Evolutionary conservation across 2,329 filamentous ascomycete genomes (phyloP).

Genomic region (Trichocomaceae sp.): DNA sequence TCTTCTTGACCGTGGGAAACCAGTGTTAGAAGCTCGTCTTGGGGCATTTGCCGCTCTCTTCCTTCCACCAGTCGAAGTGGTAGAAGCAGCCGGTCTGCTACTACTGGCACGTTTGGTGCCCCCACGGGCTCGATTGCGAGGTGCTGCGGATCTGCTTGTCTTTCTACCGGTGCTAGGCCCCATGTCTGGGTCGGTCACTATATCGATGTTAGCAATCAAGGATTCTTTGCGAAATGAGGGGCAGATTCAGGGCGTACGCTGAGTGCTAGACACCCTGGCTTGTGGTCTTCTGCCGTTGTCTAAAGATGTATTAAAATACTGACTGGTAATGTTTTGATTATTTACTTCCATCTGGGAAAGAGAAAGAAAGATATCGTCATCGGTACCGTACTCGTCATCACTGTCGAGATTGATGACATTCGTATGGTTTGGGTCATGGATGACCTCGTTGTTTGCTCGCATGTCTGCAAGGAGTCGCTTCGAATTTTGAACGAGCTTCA

Average conservation of each 20-base stretch:
- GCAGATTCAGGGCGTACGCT: background rate
- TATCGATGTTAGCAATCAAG: background rate
- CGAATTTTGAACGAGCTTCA: slow-evolving; percentile 37
- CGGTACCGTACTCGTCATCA: slow-evolving; percentile 32
- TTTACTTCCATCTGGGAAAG: slow-evolving; percentile 14
- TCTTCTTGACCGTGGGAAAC: background rate
- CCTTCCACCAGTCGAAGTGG: background rate
- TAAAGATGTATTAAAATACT: slow-evolving; percentile 26
- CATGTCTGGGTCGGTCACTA: slow-evolving; percentile 8
- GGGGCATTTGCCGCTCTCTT: background rate
- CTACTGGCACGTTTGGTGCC: slow-evolving; percentile 1
- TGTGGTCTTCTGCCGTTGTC: background rate
- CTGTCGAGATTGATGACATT: slow-evolving; percentile 41
- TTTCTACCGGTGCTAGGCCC: background rate
- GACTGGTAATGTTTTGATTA: slow-evolving; percentile 22
- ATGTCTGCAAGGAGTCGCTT: slow-evolving; percentile 35
- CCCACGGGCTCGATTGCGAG: slow-evolving; percentile 4
- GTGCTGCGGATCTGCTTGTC: slow-evolving; percentile 3
- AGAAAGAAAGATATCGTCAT: slow-evolving; percentile 28
- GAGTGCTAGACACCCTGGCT: slow-evolving; percentile 2
- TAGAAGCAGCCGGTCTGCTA: slow-evolving; percentile 5
- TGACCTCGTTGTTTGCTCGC: slow-evolving; percentile 42
- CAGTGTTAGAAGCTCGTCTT: background rate
- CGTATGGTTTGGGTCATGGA: slow-evolving; percentile 40
- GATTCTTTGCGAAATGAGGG: background rate